Percentiles rank a stretch among this genome's conserved stretches.
These are phyloP conservation scores for Symbiodinium natans DNA, from an alignment of 73 alveolate genomes.

Conservation along the genomic window DNA sequence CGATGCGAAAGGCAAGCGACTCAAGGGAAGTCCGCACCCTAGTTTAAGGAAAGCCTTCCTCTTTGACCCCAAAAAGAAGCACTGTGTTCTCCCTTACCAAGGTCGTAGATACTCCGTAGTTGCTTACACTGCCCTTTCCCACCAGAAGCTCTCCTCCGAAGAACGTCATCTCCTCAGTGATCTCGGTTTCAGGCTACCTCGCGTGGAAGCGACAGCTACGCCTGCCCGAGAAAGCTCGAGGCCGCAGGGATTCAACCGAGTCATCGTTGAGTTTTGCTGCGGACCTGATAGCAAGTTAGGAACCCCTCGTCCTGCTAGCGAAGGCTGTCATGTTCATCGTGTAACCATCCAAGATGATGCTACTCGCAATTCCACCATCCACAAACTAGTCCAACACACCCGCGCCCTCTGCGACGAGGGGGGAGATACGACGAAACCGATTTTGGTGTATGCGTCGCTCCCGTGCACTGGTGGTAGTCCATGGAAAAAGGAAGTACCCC, in stretches of 20 bases:
- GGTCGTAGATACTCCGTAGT: neutral
- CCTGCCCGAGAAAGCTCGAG: neutral
- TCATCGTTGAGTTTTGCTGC: too few species aligned
- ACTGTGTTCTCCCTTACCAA: neutral
- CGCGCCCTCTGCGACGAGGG: constrained; percentile 3
- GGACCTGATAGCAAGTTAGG: neutral
- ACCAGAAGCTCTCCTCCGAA: neutral
- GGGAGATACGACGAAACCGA: neutral
- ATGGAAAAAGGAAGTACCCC: too few species aligned
- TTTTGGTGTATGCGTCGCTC: neutral
- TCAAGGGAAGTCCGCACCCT: neutral
- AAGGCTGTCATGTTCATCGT: neutral
- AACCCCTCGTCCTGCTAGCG: neutral
- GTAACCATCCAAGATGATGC: neutral
- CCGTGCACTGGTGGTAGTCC: too few species aligned
- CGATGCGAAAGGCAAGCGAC: neutral
- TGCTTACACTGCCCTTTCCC: neutral
- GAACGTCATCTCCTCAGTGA: neutral
- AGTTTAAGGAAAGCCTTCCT: neutral
- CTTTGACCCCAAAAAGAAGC: neutral
- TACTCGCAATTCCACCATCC: neutral
- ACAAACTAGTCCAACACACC: neutral
- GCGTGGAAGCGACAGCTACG: neutral
- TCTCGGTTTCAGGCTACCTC: neutral
- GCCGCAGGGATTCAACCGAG: neutral